These are phyloP conservation scores for Exophiala dermatitidis DNA, from an alignment of 2,329 filamentous ascomycete species.

Conservation along the genomic window DNA sequence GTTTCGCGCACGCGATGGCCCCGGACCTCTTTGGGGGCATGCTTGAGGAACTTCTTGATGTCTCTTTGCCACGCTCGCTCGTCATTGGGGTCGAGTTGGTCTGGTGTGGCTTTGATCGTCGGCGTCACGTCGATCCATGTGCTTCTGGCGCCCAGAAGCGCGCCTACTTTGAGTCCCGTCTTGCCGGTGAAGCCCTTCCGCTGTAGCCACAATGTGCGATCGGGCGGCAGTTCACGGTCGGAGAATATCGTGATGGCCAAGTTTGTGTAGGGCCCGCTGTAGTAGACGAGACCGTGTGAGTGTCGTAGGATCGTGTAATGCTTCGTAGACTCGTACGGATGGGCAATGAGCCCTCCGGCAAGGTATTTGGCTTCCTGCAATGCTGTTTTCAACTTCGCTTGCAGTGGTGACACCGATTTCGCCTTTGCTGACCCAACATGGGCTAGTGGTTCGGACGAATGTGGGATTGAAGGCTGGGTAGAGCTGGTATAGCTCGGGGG, in stretches of 20 bases:
- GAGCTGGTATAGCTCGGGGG: slow-evolving; percentile 12
- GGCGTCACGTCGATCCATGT: slow-evolving; percentile 66
- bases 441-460: slow-evolving; percentile 6
- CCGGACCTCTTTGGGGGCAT: slow-evolving; percentile 41
- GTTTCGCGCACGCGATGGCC: slow-evolving; percentile 56
- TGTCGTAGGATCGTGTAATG: slow-evolving; percentile 62
- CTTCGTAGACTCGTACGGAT: slow-evolving; percentile 57
- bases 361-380: slow-evolving; percentile 55
- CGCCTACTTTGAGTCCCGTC: slow-evolving; percentile 60
- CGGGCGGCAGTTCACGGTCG: slow-evolving; percentile 49
- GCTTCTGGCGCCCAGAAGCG: slow-evolving; percentile 52
- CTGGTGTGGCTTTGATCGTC: slow-evolving; percentile 37
- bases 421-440: background rate
- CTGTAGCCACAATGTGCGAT: slow-evolving; percentile 60
- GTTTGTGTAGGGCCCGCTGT: slow-evolving; percentile 57
- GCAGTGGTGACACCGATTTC: slow-evolving; percentile 1
- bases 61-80: slow-evolving; percentile 64
- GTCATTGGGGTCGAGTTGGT: slow-evolving; percentile 49
- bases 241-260: slow-evolving; percentile 59
- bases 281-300: slow-evolving; percentile 57
- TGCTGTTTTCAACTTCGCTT: slow-evolving; percentile 29
- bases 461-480: background rate
- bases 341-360: slow-evolving; percentile 56
- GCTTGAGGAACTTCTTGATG: slow-evolving; percentile 56
- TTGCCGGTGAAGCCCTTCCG: slow-evolving; percentile 61